A percentile compares a stretch with the other conserved stretches of the same genome.
Evolutionary conservation across 2,329 filamentous ascomycete species (phyloP).

Genomic region (Furcasterigmium sp.): DNA sequence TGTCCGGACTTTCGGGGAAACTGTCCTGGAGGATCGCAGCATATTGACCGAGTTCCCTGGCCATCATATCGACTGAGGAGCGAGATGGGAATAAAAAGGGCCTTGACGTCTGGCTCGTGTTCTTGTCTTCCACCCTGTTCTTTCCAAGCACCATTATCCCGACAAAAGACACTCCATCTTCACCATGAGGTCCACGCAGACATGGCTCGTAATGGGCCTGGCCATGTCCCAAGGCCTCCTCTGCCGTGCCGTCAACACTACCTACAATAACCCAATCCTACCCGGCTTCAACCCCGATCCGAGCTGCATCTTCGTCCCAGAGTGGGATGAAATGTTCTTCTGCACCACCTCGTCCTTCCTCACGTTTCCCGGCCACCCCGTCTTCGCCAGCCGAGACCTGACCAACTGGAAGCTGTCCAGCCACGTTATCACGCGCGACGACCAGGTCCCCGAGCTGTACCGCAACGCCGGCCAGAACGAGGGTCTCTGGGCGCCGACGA

Average conservation of each 20-base stretch:
- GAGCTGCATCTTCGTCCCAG: constrained; percentile 32
- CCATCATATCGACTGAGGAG: neutral
- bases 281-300: constrained; percentile 47
- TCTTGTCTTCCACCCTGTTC: no score
- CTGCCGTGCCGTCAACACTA: constrained; percentile 13
- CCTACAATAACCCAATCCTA: constrained; percentile 36
- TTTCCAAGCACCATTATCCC: no score
- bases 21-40: neutral
- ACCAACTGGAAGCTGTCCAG: constrained; percentile 40
- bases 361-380: constrained; percentile 45
- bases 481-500: constrained; percentile 42
- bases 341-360: constrained; percentile 48
- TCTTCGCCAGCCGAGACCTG: constrained; percentile 47
- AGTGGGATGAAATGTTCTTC: constrained; percentile 40
- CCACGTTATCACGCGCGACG: constrained; percentile 32
- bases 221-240: neutral
- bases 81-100: no score
- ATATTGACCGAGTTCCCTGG: neutral
- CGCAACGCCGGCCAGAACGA: constrained; percentile 18
- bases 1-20: no score
- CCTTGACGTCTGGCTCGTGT: no score
- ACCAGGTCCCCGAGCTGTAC: constrained; percentile 31
- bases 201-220: neutral
- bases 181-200: neutral
- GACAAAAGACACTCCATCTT: no score